Base-by-base conservation (phyloP, 2,329 filamentous ascomycete species). In the Teratosphaeria pseudoeucalypti region DNA sequence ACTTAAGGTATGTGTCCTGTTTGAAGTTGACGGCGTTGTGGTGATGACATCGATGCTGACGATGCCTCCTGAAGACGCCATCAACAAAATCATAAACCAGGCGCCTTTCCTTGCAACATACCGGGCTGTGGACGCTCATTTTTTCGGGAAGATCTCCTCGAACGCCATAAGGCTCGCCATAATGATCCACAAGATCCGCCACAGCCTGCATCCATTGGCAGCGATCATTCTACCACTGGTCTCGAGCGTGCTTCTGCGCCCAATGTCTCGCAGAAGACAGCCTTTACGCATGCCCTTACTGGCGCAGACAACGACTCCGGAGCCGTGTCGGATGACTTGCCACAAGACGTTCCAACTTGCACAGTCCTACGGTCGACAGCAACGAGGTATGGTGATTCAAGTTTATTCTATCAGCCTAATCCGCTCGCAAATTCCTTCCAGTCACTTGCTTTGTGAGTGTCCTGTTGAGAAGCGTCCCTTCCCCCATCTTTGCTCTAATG, bases 71-170 rank as follows among this genome's bases (percentile, higher is more conserved):
- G 52, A 58, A 78, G 77, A 64, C 74, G 77, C 60, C 77, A 79
- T 62, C 74, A 78, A 62, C 75, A 76, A 58, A 79, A 79, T 59
- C 77, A 79, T 62, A 73, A 72, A 37, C 72, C 74, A 39, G 73
- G 74, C 57, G 68, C 71, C 6, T 71, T 76, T 43, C 65, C 70
- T 6, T 79, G 77, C 65, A 71, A 76, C 34, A 70, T 72, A 34
- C 65, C 72, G 19, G 69, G 70, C 29, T 79, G 77, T 65, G 72
- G 70, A 16, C 76, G 76, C 58, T 70, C 71, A 1, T 79, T 79
- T 67, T 74, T 71, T 60, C 73, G 77, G 32, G 67, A 74, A 56
- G 77, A 79, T 64, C 73, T 79, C 26, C 68, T 79, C 11, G 68
- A 72, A 43, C 72, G 77, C 57, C 77, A 79, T 63, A 71, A 74